Evolutionary conservation across 1,284 basidiomycete species (phyloP), one percentile per base, ranked within the genome.

Genomic region (Wallemia ichthyophaga): DNA sequence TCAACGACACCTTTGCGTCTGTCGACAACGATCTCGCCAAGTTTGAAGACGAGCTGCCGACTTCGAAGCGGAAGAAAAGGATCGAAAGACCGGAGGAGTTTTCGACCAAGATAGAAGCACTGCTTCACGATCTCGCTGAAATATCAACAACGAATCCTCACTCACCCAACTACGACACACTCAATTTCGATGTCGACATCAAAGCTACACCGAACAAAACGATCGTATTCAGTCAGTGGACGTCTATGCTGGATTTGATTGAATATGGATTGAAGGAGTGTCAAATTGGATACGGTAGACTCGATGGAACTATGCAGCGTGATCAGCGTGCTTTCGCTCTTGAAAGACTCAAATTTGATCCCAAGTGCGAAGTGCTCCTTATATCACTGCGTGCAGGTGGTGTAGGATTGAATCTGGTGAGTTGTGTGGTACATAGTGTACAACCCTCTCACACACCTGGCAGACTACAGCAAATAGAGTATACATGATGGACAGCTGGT

Each of bases 381-480:
- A 88, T 98, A 64, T 94, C 87, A 66, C 75, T 96, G 63, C 85
- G 92, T 67, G 94, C 94, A 1, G 94, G 94, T 60, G 94, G 94
- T 58, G 94, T 99, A 1, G 94, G 89, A 25, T 73, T 96, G 61
- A 96, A 95, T 69, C 76, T 95, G 59, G 89, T 86, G 0, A 79
- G 85, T n/a, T n/a, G n/a, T n/a, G n/a, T n/a, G 87, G 87, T 23
- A 83, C 83, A 65, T 48, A 48, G 5, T 48, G 11, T 48, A 5
- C n/a, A 48, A 21, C 37, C 5, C n/a, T 17, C 37, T 48, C 11
- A 48, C n/a, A 21, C 11, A 11, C 5, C n/a, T 48, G 7, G 9
- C n/a, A 48, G 37, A 48, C 37, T 17, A 48, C 37, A 11, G 13
- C 65, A 67, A 48, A 60, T 62, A 2, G 67, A 65, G 1, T 67